phyloP scores from a whole-genome alignment of 2,329 filamentous ascomycete genomes.

The Ophiostoma ulmi region DNA sequence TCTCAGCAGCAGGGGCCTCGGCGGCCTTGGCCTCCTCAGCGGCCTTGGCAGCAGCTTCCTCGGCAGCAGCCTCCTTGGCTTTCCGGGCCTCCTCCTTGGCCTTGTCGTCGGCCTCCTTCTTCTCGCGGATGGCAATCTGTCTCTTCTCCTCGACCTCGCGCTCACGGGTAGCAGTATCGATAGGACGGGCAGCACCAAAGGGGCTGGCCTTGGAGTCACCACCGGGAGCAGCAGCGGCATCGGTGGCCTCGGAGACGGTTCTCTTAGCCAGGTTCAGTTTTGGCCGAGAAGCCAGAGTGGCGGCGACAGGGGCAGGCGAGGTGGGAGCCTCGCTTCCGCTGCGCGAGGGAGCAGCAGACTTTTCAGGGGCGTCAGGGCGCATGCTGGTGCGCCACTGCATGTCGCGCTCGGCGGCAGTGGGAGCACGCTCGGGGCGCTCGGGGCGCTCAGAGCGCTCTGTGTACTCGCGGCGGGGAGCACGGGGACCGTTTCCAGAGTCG shows the following conservation, averaged over 20 bases:
- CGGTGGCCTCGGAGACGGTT: constrained; percentile 69
- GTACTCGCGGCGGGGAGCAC: constrained; percentile 74
- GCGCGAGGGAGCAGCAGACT: constrained; percentile 61
- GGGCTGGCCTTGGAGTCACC: constrained; percentile 79
- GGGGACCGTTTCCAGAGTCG: constrained; percentile 56
- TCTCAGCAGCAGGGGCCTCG: constrained; percentile 12
- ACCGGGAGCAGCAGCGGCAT: constrained; percentile 46
- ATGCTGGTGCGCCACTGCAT: constrained; percentile 90
- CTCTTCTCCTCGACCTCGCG: constrained; percentile 87
- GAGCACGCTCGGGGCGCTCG: constrained; percentile 54
- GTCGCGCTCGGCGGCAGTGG: constrained; percentile 86
- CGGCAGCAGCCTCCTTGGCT: constrained; percentile 42
- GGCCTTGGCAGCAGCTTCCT: constrained; percentile 32
- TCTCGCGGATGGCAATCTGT: constrained; percentile 66
- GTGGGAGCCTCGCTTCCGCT: constrained; percentile 69
- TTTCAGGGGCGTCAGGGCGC: constrained; percentile 67
- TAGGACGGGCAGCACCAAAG: constrained; percentile 88
- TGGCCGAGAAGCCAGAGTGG: constrained; percentile 58
- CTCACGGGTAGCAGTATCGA: constrained; percentile 87
- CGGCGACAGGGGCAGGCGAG: constrained; percentile 54
- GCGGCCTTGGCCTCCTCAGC: constrained; percentile 24
- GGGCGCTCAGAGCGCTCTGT: constrained; percentile 56
- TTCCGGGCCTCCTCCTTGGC: constrained; percentile 70
- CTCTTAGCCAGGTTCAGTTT: constrained; percentile 85
- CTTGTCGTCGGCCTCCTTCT: constrained; percentile 83